Percentiles rank a stretch among this genome's conserved stretches.
phyloP scores from a whole-genome alignment of 257 asterid species.

The Fraxinus cuspidata region DNA sequence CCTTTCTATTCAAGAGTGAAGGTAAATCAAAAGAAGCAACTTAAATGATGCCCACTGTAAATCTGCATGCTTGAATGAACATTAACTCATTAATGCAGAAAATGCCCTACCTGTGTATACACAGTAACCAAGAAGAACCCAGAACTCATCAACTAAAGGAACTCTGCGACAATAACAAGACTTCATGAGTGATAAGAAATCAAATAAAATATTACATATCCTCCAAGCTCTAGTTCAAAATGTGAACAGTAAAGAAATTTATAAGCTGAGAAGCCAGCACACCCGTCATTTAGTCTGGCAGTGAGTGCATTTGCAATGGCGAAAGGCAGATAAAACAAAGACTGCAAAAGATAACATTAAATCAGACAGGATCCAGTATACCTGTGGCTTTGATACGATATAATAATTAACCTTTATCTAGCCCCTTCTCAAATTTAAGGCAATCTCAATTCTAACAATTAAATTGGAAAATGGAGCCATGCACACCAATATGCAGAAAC shows the following conservation, averaged over 20 bases:
- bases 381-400: not conserved
- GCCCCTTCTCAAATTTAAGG: not conserved
- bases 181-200: slow-evolving; percentile 10
- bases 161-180: slow-evolving; percentile 52
- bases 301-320: slow-evolving; percentile 94
- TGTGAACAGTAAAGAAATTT: slow-evolving; percentile 6
- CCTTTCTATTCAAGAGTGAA: not conserved
- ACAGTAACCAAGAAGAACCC: slow-evolving; percentile 77
- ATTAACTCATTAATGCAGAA: slow-evolving; percentile 17
- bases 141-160: slow-evolving; percentile 82
- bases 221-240: slow-evolving; percentile 15
- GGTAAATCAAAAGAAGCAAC: not conserved
- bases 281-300: slow-evolving; percentile 90
- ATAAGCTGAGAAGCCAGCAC: slow-evolving; percentile 23
- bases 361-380: slow-evolving; percentile 13
- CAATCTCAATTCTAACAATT: not conserved
- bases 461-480: not conserved
- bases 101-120: slow-evolving; percentile 54
- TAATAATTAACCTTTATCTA: not conserved
- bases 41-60: not conserved
- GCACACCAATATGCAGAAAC: not conserved
- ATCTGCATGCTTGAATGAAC: not conserved
- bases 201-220: not conserved
- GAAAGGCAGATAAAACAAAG: slow-evolving; percentile 82
- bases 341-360: slow-evolving; percentile 46